These are phyloP conservation scores for Cylindrotheca closterium DNA, from an alignment of 108 stramenopile genomes.

Conservation along the genomic window DNA sequence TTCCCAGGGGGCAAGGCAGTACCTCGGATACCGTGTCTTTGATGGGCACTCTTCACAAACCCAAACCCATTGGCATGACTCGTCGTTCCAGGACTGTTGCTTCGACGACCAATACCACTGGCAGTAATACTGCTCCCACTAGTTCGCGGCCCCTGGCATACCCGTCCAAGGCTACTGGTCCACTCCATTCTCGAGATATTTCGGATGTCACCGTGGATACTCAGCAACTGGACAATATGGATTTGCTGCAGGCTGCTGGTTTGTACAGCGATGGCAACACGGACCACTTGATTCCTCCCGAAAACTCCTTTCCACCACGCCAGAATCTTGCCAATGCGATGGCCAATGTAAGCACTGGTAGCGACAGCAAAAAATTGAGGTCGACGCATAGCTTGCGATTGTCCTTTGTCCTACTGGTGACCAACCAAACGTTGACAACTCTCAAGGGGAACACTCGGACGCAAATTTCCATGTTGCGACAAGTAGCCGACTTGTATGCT, in stretches of 20 bases:
- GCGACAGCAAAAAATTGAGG: slow-evolving; percentile 43
- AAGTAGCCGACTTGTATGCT: slow-evolving; percentile 80
- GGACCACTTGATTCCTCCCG: no score
- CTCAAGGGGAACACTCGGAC: slow-evolving; percentile 77
- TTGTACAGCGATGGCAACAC: slow-evolving; percentile 9
- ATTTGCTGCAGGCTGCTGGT: slow-evolving; percentile 17
- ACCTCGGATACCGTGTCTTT: slow-evolving; percentile 8
- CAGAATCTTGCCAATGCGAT: neutral
- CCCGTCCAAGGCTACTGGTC: slow-evolving; percentile 7
- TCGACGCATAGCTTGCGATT: slow-evolving; percentile 62
- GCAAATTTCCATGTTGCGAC: slow-evolving; percentile 76
- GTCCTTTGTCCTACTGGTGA: slow-evolving; percentile 74
- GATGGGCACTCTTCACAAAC: slow-evolving; percentile 1
- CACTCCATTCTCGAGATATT: slow-evolving; percentile 39
- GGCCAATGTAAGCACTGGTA: slow-evolving; percentile 1
- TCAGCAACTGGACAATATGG: slow-evolving; percentile 18
- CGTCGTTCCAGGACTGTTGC: neutral
- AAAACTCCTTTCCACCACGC: no score
- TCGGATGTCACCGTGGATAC: slow-evolving; percentile 56
- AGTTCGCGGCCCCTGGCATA: slow-evolving; percentile 1
- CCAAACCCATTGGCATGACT: neutral
- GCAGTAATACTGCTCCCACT: slow-evolving; percentile 10
- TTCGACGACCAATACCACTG: slow-evolving; percentile 6
- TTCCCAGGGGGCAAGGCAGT: slow-evolving; percentile 12
- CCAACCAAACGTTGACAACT: slow-evolving; percentile 66